Evolutionary conservation across 257 asterid species (phyloP), one percentile per base, ranked within the genome.

Genomic region (Thymus quinquecostatus): DNA sequence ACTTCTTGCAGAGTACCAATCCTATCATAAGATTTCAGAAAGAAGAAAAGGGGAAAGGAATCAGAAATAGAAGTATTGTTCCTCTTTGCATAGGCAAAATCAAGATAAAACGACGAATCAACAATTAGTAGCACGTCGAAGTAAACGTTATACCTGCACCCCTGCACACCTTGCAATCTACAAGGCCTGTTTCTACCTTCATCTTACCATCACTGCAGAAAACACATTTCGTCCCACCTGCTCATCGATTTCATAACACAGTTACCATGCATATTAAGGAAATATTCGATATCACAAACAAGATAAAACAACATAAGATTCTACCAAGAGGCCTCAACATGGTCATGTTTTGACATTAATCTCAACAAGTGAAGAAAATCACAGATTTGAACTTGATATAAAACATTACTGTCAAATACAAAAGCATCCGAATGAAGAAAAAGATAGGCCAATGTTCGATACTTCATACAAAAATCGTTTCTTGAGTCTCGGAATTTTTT

Each of bases 201-300:
- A 93, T 93, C 81, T 91, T 93, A 30, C 98, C 98, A 73, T 84
- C 96, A 14, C 27, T 85, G 73, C 97, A 91, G 85, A 93, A 91
- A 3, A 93, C 96, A 55, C 98, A 93, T 83, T 89, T 93, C 10
- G 98, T 91, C 30, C 98, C 98, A 77, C 98, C 97, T 89, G 83
- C 64, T 62, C 77, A 75, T 56, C 72, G 70, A 69, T 49, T 56
- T 6, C 45, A 56, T 6, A 57, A 34, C 36, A 36, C 28, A 47
- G 45, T 10, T 5, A 66, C 41, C 30, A 33, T 67, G 21, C 21
- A 5, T 4, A 68, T 30, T 44, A 13, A 8, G 6, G 21, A 21
- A 21, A 47, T 30, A 28, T 54, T 47, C 61, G 28, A 28, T 34
- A 40, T 34, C 36, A 32, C 43, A 30, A 34, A 43, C 44, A 32